Evolutionary conservation across 768 basidiomycete species (phyloP), one percentile per base, ranked within the genome.

Genomic region (Coprinopsis marcescibilis): DNA sequence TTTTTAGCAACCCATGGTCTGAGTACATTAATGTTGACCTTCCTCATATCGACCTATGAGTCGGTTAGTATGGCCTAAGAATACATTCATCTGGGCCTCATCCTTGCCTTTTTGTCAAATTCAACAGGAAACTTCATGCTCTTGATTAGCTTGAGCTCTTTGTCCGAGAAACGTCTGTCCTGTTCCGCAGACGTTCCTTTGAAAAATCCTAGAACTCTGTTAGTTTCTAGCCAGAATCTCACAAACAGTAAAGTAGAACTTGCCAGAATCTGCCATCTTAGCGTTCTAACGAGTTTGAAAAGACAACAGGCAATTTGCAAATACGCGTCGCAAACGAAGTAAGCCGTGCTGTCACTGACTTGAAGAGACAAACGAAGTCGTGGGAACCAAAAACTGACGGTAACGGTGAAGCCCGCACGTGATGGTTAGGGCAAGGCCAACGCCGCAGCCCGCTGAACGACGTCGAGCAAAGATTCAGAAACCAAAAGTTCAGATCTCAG

Each of bases 1-100:
- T 89, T 88, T 73, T 91, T 92, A 12, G 89, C 87, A 50, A 97
- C 83, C 96, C 96, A 99, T 2, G 92, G 90, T 49, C 89, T 75
- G 60, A 99, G 88, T 55, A 98, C 92, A 14, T 77, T 72, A 51
- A 97, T 57, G 63, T 97, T 96, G 51, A 98, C 92, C 74, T 97
- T 94, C 27, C 89, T 80, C 79, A 94, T 86, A 62, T 97, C 94
- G 36, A 96, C 92, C 89, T 89, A 19, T 11, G 23, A 8, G 30
- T 32, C 10, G 26, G 8, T 30, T 2, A 41, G 20, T 21, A 12
- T 17, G n/a, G n/a, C n/a, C n/a, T n/a, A n/a, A n/a, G n/a, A n/a
- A n/a, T n/a, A n/a, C 24, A 20, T 43, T 46, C 20, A 20, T 19
- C 24, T 23, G n/a, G 20, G 8, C 25, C 17, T 43, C 13, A 6